Evolutionary conservation across 192 early-diverging fungal genomes (phyloP).

Genomic region (Coemansia guatemalensis): DNA sequence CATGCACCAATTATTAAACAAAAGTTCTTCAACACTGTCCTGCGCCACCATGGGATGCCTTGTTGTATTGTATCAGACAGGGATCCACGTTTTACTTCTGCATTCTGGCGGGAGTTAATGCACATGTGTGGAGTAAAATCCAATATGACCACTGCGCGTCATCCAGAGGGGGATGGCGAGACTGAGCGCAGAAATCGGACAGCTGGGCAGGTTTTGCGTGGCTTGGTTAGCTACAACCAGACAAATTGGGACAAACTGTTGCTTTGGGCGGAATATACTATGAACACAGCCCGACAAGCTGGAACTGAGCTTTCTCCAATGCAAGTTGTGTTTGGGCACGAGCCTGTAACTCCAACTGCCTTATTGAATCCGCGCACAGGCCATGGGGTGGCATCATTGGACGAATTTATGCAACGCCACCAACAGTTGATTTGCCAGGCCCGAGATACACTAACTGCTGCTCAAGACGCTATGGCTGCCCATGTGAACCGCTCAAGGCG

Average conservation of each 20-base stretch:
- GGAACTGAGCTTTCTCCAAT: neutral
- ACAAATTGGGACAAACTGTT: neutral
- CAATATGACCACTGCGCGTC: neutral
- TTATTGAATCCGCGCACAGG: neutral
- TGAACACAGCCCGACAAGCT: neutral
- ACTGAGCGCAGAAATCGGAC: neutral
- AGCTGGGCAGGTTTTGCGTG: neutral
- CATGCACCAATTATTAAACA: neutral
- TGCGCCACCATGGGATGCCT: neutral
- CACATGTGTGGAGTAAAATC: neutral
- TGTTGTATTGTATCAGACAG: neutral
- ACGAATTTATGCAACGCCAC: neutral
- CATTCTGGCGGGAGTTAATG: neutral
- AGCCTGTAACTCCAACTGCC: neutral
- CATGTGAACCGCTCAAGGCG: neutral
- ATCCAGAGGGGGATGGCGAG: conserved; percentile 7
- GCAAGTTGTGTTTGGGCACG: conserved; percentile 2
- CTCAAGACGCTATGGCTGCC: conserved; percentile 1
- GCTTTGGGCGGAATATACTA: no score
- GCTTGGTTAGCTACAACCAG: neutral
- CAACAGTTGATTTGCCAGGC: neutral
- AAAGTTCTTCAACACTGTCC: neutral
- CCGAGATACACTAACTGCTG: neutral
- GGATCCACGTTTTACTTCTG: neutral
- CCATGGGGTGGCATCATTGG: neutral